Evolutionary conservation across 192 early-diverging fungal species (phyloP), one percentile per base, ranked within the genome.

Genomic region (Coemansia sp.): DNA sequence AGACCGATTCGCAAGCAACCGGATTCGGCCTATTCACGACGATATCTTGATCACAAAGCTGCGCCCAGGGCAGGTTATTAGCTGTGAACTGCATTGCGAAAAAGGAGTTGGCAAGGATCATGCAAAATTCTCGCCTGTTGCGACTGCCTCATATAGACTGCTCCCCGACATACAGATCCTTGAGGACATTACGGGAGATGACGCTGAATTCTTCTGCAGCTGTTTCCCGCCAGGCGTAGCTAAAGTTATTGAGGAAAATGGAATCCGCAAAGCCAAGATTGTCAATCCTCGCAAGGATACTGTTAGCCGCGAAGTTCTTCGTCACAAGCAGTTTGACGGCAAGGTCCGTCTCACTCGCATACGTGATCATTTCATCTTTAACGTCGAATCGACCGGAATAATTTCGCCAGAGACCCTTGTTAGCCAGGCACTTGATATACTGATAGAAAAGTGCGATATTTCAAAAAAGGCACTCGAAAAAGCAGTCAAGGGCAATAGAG

Each of bases 351-450:
- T 99, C 46, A 91, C 90, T 32, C 88, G 97, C 44, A 87, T 96
- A 32, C 93, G 95, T 41, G 95, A 99, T 72, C 97, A 99, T 77
- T 99, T 98, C 74, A 94, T 99, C 63, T 99, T 92, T 90, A 93
- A 92, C 86, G 86, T 98, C 64, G 95, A 98, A 81, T 93, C 93
- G 7, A 90, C 91, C 7, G 95, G 96, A 43, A 85, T 87, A 49
- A 83, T 95, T 61, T 74, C 87, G 39, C 92, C 95, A 4, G 85
- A 95, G 74, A 81, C 85, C 49, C 67, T 98, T 25, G 89, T 98
- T 69, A 76, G 75, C 59, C 87, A 91, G 69, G 90, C 95, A 16
- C 79, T 93, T n/a, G 79, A 90, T 65, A 87, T 92, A 14, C 83
- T 98, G 63, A 85, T 90, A 22, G 86, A 92, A 69, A 98, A 98